phyloP scores from a whole-genome alignment of 352 stramenopile genomes.

The Pythium phragmitis region DNA sequence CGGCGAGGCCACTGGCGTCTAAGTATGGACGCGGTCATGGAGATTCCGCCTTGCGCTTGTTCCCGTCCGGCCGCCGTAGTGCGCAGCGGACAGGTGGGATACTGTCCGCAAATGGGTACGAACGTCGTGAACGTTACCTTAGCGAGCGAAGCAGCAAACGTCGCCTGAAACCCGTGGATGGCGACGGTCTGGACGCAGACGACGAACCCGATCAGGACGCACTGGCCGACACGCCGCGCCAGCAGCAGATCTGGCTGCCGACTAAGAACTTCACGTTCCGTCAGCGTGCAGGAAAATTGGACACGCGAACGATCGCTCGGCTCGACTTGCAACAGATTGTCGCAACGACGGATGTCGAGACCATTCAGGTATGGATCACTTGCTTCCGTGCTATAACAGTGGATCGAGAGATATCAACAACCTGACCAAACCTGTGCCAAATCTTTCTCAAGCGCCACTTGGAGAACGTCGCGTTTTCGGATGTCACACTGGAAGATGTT shows the following conservation, averaged over 20 bases:
- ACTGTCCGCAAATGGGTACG: conserved; percentile 20
- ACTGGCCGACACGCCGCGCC: conserved; percentile 11
- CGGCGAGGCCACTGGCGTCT: not conserved
- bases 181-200: conserved; percentile 16
- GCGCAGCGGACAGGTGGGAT: not conserved
- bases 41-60: not conserved
- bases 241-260: conserved; percentile 65
- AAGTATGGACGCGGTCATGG: conserved; percentile 1
- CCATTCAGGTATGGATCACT: conserved; percentile 43
- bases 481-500: conserved; percentile 81
- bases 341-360: conserved; percentile 72
- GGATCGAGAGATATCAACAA: no score
- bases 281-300: conserved; percentile 70
- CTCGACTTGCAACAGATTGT: conserved; percentile 74
- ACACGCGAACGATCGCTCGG: conserved; percentile 65
- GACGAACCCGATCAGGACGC: conserved; percentile 10
- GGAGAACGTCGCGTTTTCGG: conserved; percentile 80
- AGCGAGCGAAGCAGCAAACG: conserved; percentile 27
- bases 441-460: conserved; percentile 39
- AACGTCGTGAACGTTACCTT: conserved; percentile 26
- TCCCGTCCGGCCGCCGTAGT: conserved; percentile 2
- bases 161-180: conserved; percentile 19
- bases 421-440: not conserved
- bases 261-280: conserved; percentile 74
- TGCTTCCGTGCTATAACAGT: no score